Evolutionary conservation across 306 rosid genomes (phyloP).

Genomic region (Corylus heterophylla): DNA sequence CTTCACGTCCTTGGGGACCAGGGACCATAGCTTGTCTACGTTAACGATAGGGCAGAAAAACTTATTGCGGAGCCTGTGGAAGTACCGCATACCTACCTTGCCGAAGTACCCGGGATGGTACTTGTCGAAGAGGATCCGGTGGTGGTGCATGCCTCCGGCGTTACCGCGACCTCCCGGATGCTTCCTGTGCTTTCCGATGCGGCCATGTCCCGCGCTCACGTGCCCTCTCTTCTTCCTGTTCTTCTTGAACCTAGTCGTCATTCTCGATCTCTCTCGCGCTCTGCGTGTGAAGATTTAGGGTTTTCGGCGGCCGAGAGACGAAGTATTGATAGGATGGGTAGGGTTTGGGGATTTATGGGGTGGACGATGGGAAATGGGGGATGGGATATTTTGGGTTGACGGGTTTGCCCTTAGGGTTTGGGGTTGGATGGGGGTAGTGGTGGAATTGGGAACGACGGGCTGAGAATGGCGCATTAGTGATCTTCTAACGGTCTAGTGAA

Average conservation of each 20-base stretch:
- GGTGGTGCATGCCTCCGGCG: conserved; percentile 98
- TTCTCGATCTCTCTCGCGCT: conserved; percentile 26
- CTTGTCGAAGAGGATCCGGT: conserved; percentile 88
- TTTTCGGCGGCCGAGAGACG: conserved; percentile 44
- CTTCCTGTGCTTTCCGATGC: conserved; percentile 83
- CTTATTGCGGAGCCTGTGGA: conserved; percentile 81
- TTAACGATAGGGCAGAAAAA: conserved; percentile 76
- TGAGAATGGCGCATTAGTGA: no score
- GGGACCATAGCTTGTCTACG: conserved; percentile 76
- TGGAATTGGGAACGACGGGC: conserved; percentile 14
- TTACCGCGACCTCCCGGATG: conserved; percentile 91
- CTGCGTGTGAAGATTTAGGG: conserved; percentile 9
- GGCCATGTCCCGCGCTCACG: conserved; percentile 87
- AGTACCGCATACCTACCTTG: conserved; percentile 86
- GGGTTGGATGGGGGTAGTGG: background rate
- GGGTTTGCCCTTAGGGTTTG: conserved; percentile 39
- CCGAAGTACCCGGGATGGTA: conserved; percentile 89
- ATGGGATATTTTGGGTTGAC: conserved; percentile 2
- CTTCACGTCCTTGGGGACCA: conserved; percentile 67
- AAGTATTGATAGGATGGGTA: background rate
- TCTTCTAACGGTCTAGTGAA: background rate
- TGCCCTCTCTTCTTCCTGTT: conserved; percentile 94
- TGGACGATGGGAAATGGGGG: background rate
- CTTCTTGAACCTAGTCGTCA: conserved; percentile 92
- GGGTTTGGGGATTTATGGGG: conserved; percentile 41